A percentile compares a stretch with the other conserved stretches of the same genome.
Evolutionary conservation across 257 asterid species (phyloP).

Genomic region (Henckelia pumila): DNA sequence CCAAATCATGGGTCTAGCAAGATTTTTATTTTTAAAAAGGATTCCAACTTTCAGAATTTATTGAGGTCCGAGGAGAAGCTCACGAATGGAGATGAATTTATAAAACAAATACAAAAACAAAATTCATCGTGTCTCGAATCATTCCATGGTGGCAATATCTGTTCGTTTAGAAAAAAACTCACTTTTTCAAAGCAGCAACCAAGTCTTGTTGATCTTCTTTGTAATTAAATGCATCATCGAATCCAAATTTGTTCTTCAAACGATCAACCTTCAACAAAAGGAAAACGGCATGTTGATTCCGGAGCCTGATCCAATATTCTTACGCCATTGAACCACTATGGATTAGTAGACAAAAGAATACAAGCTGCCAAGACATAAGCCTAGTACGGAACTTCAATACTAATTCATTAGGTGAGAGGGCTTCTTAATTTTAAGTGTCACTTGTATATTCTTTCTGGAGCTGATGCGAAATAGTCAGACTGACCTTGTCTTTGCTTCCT

Average conservation of each 20-base stretch:
- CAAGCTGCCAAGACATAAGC: too few relatives aligned
- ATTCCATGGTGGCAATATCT: too few relatives aligned
- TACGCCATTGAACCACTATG: background rate
- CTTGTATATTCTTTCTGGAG: background rate
- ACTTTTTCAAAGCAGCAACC: conserved; percentile 44
- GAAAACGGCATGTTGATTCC: too few relatives aligned
- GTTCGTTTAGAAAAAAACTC: background rate
- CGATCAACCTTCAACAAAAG: conserved; percentile 41
- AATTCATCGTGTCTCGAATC: background rate
- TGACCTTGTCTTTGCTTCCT: conserved; percentile 47
- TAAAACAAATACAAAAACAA: background rate
- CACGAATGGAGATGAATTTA: background rate
- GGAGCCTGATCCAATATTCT: too few relatives aligned
- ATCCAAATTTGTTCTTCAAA: conserved; percentile 50
- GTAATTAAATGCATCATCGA: conserved; percentile 48
- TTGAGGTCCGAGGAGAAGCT: too few relatives aligned
- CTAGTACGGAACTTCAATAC: background rate
- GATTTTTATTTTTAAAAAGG: background rate
- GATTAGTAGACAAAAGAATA: too few relatives aligned
- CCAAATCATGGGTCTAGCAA: background rate
- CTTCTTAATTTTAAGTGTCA: background rate
- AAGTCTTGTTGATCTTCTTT: conserved; percentile 49
- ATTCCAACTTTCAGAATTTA: background rate
- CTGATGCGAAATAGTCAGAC: background rate
- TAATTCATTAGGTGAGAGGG: background rate